Percentiles rank a stretch among this genome's conserved stretches.
These are phyloP conservation scores for Telopea speciosissima DNA, from an alignment of 177 flowering plant species.

Conservation along the genomic window DNA sequence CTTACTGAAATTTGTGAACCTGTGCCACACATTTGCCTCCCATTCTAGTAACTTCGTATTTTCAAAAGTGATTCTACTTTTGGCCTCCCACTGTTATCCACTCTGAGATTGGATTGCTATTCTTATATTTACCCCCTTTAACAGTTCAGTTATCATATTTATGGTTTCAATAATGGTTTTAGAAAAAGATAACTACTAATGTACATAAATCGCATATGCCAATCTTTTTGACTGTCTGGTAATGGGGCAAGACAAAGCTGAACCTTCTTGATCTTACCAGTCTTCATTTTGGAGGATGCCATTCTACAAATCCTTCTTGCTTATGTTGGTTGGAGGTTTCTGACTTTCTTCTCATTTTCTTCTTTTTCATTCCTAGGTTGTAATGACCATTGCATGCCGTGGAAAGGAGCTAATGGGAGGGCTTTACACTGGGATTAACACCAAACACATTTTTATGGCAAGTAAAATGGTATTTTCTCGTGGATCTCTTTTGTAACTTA, in stretches of 20 bases:
- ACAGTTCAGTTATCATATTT: too few species aligned
- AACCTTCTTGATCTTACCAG: not conserved
- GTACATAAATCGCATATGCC: too few species aligned
- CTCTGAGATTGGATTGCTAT: too few species aligned
- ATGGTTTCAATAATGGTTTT: too few species aligned
- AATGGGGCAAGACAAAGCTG: not conserved
- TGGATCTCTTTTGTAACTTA: not conserved
- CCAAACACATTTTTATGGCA: conserved; percentile 69
- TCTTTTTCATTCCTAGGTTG: conserved; percentile 47
- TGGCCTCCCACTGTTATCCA: too few species aligned
- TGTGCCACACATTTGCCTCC: too few species aligned
- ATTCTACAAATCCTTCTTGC: not conserved
- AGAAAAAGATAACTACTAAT: too few species aligned
- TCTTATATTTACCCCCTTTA: too few species aligned
- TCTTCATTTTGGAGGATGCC: not conserved
- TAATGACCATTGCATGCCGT: conserved; percentile 82
- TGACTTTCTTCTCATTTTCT: conserved; percentile 1
- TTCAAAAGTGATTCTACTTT: too few species aligned
- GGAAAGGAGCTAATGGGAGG: conserved; percentile 75
- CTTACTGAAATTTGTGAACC: too few species aligned
- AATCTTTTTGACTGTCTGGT: too few species aligned
- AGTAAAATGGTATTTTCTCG: conserved; percentile 79
- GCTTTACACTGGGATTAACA: conserved; percentile 73
- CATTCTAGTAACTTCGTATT: too few species aligned
- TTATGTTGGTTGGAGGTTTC: not conserved